phyloP scores from a whole-genome alignment of 768 basidiomycete species.

The Mycena crocata region DNA sequence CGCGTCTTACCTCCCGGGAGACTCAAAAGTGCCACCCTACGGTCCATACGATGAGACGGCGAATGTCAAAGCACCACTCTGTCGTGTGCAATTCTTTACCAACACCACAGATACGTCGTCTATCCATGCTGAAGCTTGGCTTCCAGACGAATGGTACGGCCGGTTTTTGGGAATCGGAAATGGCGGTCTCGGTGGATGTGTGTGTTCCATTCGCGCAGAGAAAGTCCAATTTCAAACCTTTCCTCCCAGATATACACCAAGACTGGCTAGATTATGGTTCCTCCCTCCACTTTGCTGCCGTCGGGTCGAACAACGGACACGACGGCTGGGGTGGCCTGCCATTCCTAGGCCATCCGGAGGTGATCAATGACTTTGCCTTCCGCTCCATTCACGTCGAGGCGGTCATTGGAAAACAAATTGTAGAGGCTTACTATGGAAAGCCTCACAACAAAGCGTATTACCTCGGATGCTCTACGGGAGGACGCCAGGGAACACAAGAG shows the following conservation, averaged over 20 bases:
- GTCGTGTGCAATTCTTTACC: slow-evolving; percentile 25
- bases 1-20: slow-evolving; percentile 20
- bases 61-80: background rate
- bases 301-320: slow-evolving; percentile 41
- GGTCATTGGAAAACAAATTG: slow-evolving; percentile 41
- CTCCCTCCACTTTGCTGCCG: slow-evolving; percentile 36
- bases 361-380: slow-evolving; percentile 41
- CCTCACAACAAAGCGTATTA: slow-evolving; percentile 40
- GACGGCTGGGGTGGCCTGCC: slow-evolving; percentile 32
- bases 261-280: slow-evolving; percentile 32
- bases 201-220: background rate
- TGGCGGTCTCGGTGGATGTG: slow-evolving; percentile 33
- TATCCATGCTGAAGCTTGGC: slow-evolving; percentile 23
- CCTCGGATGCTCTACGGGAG: slow-evolving; percentile 42
- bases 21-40: slow-evolving; percentile 1
- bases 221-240: background rate
- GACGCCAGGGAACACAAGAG: slow-evolving; percentile 40
- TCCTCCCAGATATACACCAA: slow-evolving; percentile 36
- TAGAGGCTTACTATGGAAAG: slow-evolving; percentile 38
- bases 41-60: slow-evolving; percentile 10
- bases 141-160: slow-evolving; percentile 33
- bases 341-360: slow-evolving; percentile 38
- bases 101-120: slow-evolving; percentile 16
- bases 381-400: slow-evolving; percentile 40
- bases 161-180: slow-evolving; percentile 28